phyloP scores from a whole-genome alignment of 176 grass and related monocot genomes.

The Typha latifolia region DNA sequence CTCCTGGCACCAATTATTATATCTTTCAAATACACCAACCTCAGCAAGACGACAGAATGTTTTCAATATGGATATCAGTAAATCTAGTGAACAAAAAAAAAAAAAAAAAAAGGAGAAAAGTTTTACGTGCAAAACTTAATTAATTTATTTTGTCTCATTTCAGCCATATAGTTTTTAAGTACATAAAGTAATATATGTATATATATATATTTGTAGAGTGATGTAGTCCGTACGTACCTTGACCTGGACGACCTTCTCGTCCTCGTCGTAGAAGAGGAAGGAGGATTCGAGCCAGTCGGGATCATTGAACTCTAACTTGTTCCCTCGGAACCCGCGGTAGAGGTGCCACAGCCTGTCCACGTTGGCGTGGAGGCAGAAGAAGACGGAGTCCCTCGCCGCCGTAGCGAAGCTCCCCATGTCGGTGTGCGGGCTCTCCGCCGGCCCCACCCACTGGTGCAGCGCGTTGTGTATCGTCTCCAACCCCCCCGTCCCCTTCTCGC shows the following conservation, averaged over 20 bases:
- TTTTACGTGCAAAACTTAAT: too few species aligned
- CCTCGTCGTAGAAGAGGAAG: conserved; percentile 9
- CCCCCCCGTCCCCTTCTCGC: not conserved
- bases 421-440: not conserved
- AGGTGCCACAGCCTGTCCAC: conserved; percentile 20
- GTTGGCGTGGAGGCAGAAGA: conserved; percentile 14
- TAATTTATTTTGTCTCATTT: too few species aligned
- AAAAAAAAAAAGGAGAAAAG: too few species aligned
- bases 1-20: too few species aligned
- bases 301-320: conserved; percentile 1
- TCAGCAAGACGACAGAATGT: too few species aligned
- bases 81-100: too few species aligned
- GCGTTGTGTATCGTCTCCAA: conserved; percentile 14
- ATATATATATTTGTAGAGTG: too few species aligned
- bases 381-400: conserved; percentile 1
- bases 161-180: too few species aligned
- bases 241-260: conserved; percentile 2
- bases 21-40: too few species aligned
- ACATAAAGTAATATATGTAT: too few species aligned
- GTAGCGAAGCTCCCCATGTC: conserved; percentile 19
- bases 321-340: conserved; percentile 5
- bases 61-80: too few species aligned
- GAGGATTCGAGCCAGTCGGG: conserved; percentile 15
- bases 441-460: conserved; percentile 9
- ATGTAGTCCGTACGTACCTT: not conserved